Conservation (phyloP, 1,139 yeast species). For the Geotrichum macrosporum region DNA sequence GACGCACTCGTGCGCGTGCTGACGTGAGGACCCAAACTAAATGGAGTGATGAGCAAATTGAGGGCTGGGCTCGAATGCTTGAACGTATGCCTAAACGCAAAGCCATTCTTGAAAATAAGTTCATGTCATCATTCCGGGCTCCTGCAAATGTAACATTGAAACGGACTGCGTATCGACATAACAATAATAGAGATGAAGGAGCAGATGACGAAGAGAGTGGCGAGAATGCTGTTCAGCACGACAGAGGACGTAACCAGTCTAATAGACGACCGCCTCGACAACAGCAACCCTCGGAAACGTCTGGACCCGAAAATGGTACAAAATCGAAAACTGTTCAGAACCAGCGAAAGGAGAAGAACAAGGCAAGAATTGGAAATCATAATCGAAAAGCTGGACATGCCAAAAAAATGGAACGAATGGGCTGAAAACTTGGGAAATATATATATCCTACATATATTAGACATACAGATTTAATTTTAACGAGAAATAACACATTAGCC, state of each 20-base stretch:
- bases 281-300: background rate
- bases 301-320: too few relatives aligned
- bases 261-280: constrained; percentile 17
- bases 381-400: constrained; percentile 60
- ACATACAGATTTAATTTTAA: too few relatives aligned
- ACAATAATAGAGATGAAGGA: background rate
- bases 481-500: too few relatives aligned
- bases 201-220: background rate
- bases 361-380: constrained; percentile 57
- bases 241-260: too few relatives aligned
- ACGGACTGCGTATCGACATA: constrained; percentile 9
- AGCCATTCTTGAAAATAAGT: constrained; percentile 58
- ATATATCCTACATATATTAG: too few relatives aligned
- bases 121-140: constrained; percentile 38
- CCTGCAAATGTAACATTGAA: background rate
- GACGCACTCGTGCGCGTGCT: constrained; percentile 53
- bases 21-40: constrained; percentile 50
- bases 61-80: constrained; percentile 85
- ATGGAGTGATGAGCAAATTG: constrained; percentile 88
- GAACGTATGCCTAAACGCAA: constrained; percentile 55
- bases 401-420: constrained; percentile 45
- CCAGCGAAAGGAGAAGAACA: constrained; percentile 48
- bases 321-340: constrained; percentile 17
- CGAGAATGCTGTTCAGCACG: constrained; percentile 9
- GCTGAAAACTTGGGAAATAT: too few relatives aligned